A percentile compares a stretch with the other conserved stretches of the same genome.
These are phyloP conservation scores for Globisporangium solare DNA, from an alignment of 352 stramenopile species.

Conservation along the genomic window DNA sequence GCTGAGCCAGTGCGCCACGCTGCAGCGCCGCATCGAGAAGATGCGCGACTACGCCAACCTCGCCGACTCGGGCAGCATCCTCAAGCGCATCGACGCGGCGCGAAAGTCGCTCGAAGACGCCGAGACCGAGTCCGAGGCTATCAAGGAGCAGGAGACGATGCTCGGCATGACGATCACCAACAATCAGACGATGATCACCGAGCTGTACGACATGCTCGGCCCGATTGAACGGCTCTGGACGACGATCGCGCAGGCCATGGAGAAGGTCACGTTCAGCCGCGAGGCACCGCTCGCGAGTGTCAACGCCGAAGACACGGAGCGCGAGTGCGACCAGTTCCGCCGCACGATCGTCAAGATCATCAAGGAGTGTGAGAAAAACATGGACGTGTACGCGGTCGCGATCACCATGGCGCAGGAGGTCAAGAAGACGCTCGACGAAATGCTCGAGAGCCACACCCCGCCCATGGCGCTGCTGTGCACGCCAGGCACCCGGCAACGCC, in stretches of 20 bases:
- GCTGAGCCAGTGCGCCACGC: constrained; percentile 57
- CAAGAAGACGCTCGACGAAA: constrained; percentile 80
- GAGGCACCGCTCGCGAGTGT: constrained; percentile 61
- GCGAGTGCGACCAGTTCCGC: constrained; percentile 85
- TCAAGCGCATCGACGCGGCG: constrained; percentile 76
- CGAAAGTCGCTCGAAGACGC: constrained; percentile 79
- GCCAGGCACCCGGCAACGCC: constrained; percentile 87
- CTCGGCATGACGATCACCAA: constrained; percentile 82
- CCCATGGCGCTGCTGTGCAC: constrained; percentile 92
- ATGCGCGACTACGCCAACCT: constrained; percentile 87
- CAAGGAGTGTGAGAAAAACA: constrained; percentile 89
- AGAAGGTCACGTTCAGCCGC: constrained; percentile 67
- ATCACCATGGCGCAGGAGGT: constrained; percentile 79
- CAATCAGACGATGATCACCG: constrained; percentile 67
- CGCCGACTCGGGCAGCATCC: constrained; percentile 68
- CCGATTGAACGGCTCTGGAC: constrained; percentile 88
- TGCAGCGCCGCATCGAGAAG: constrained; percentile 88
- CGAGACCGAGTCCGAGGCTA: constrained; percentile 74
- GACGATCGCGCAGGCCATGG: constrained; percentile 75
- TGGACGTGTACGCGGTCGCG: constrained; percentile 70
- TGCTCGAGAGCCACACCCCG: constrained; percentile 87
- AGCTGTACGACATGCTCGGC: constrained; percentile 74
- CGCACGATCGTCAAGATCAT: constrained; percentile 87
- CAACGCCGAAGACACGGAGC: constrained; percentile 83
- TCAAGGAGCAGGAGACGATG: constrained; percentile 87